phyloP scores from a whole-genome alignment of 192 early-diverging fungal species.

The Gaertneriomyces semiglobifer region DNA sequence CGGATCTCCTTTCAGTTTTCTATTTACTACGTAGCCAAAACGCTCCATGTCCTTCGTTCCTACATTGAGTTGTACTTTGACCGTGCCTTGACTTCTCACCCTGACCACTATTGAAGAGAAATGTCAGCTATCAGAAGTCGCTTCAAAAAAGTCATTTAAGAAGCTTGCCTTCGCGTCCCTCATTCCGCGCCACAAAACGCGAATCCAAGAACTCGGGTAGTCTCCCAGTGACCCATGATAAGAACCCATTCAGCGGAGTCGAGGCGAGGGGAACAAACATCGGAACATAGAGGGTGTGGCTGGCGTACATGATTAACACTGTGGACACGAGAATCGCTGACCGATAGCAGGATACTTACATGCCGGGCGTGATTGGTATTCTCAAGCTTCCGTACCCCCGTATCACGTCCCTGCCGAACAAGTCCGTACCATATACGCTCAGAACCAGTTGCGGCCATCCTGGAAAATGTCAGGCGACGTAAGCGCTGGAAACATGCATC shows the following conservation, averaged over 20 bases:
- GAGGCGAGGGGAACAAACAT: slow-evolving; percentile 56
- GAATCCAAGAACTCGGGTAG: slow-evolving; percentile 60
- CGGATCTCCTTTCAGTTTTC: neutral
- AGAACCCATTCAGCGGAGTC: slow-evolving; percentile 48
- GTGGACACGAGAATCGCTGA: neutral
- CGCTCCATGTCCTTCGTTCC: slow-evolving; percentile 48
- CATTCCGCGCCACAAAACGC: slow-evolving; percentile 43
- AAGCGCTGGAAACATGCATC: slow-evolving; percentile 6
- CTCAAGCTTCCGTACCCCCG: slow-evolving; percentile 54
- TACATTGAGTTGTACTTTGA: slow-evolving; percentile 52
- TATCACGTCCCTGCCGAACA: slow-evolving; percentile 60
- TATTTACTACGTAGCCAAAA: slow-evolving; percentile 38
- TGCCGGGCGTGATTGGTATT: slow-evolving; percentile 21
- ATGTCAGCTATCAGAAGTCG: neutral
- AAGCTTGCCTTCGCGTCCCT: slow-evolving; percentile 53
- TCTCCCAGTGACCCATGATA: slow-evolving; percentile 48
- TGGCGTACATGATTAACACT: slow-evolving; percentile 8
- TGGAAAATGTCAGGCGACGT: neutral
- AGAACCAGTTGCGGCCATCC: slow-evolving; percentile 61
- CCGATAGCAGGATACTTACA: slow-evolving; percentile 7
- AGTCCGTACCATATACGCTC: slow-evolving; percentile 56
- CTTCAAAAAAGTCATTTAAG: neutral
- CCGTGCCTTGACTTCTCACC: slow-evolving; percentile 51
- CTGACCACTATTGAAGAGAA: slow-evolving; percentile 41
- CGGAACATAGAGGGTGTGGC: slow-evolving; percentile 46